Conservation (phyloP, 1,284 basidiomycete species). For the Cryptococcus hybrid region DNA sequence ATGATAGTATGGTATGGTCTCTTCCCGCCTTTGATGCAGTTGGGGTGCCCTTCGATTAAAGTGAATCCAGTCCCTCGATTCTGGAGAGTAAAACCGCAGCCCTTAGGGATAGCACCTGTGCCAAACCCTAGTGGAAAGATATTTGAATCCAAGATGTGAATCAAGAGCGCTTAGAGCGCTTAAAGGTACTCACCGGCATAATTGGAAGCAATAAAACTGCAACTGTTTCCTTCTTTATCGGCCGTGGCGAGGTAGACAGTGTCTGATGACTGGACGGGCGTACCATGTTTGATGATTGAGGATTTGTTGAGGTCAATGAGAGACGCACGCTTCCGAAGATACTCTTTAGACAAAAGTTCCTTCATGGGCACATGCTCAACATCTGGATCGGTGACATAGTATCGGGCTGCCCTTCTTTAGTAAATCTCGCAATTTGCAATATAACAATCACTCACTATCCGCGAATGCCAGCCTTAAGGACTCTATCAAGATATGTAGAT, state of each 20-base stretch:
- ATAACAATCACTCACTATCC: constrained; percentile 4
- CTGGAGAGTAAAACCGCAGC: constrained; percentile 93
- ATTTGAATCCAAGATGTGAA: constrained; percentile 16
- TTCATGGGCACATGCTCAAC: constrained; percentile 69
- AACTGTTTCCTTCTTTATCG: constrained; percentile 89
- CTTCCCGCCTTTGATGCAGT: constrained; percentile 75
- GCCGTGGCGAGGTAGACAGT: constrained; percentile 90
- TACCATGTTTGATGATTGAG: constrained; percentile 63
- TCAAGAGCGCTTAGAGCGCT: background rate
- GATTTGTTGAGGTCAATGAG: constrained; percentile 70
- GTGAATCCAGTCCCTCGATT: constrained; percentile 87
- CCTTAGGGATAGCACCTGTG: constrained; percentile 74
- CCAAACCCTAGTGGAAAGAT: constrained; percentile 51
- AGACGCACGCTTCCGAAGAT: constrained; percentile 76
- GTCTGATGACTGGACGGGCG: constrained; percentile 63
- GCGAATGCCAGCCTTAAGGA: constrained; percentile 44
- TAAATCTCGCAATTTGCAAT: background rate
- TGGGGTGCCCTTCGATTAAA: constrained; percentile 76
- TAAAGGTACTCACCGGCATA: constrained; percentile 62
- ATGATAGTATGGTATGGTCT: constrained; percentile 93
- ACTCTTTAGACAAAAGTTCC: constrained; percentile 77
- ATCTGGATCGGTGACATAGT: constrained; percentile 85
- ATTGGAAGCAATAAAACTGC: constrained; percentile 86
- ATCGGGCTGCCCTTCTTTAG: no score
- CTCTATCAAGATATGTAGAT: constrained; percentile 85